A percentile compares a stretch with the other conserved stretches of the same genome.
Conservation (phyloP, 2,329 filamentous ascomycete genomes). For the Tolypocladium paradoxum region DNA sequence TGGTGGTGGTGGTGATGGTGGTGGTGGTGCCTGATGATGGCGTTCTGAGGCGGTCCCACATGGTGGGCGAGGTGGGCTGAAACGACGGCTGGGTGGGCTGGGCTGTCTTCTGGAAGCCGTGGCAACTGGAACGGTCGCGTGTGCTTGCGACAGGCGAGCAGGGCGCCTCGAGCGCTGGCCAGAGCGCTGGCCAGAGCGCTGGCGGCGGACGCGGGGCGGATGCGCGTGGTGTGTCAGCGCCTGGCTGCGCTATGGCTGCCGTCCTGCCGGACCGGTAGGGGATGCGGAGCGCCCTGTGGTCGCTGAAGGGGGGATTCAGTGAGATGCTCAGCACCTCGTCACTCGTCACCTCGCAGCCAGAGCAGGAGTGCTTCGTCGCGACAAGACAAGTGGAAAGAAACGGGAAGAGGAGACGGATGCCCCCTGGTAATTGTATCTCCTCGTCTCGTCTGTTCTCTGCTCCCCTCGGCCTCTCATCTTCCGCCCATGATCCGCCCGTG, state of each 20-base stretch:
- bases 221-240: too few species aligned
- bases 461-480: neutral
- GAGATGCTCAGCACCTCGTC: neutral
- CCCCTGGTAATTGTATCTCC: neutral
- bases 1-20: neutral
- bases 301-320: neutral
- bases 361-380: neutral
- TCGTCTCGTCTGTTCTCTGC: neutral
- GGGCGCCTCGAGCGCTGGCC: too few species aligned
- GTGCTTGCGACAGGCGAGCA: too few species aligned
- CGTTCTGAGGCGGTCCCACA: constrained; percentile 8
- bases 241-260: neutral
- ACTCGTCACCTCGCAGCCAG: neutral
- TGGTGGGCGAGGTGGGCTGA: constrained; percentile 1
- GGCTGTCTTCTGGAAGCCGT: neutral
- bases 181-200: too few species aligned
- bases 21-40: neutral
- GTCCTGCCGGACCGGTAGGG: too few species aligned
- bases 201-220: too few species aligned
- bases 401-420: neutral
- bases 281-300: too few species aligned
- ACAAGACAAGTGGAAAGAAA: neutral
- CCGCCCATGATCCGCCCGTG: neutral
- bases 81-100: neutral
- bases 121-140: neutral